Evolutionary conservation across 164 flowering plant genomes (phyloP).

Genomic region (Akebia trifoliata): DNA sequence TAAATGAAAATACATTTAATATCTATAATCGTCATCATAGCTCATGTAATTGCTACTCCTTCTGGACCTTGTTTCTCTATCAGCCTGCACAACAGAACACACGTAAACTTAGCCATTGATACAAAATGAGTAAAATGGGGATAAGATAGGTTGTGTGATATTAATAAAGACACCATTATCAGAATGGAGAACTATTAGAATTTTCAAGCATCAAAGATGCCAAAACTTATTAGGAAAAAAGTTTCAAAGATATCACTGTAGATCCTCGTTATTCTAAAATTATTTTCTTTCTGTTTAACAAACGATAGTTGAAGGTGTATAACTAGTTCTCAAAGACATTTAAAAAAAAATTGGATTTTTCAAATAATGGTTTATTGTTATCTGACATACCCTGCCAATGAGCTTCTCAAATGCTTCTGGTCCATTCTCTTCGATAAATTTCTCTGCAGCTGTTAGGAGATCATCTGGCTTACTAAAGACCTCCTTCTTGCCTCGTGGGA

Average conservation of each 20-base stretch:
- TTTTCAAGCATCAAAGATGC: too few species aligned
- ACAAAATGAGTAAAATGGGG: background rate
- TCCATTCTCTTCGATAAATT: constrained; percentile 68
- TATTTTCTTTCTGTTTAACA: too few species aligned
- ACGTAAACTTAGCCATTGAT: background rate
- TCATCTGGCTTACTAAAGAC: constrained; percentile 57
- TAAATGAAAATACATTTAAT: constrained; percentile 13
- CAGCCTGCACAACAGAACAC: constrained; percentile 35
- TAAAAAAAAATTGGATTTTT: too few species aligned
- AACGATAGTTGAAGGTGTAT: too few species aligned
- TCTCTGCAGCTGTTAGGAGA: constrained; percentile 66
- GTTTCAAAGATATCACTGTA: too few species aligned
- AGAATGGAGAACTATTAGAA: too few species aligned
- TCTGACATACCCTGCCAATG: constrained; percentile 39
- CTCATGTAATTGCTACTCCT: constrained; percentile 16
- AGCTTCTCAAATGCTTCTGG: constrained; percentile 63
- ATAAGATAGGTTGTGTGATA: background rate
- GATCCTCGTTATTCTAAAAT: too few species aligned
- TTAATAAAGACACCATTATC: too few species aligned
- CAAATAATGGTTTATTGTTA: background rate
- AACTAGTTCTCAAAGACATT: too few species aligned
- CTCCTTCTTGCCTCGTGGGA: constrained; percentile 50
- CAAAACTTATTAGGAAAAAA: too few species aligned
- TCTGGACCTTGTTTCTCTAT: constrained; percentile 23
- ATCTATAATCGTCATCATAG: constrained; percentile 32